These are phyloP conservation scores for Aspergillus calidoustus DNA, from an alignment of 2,329 filamentous ascomycete genomes.

Conservation along the genomic window DNA sequence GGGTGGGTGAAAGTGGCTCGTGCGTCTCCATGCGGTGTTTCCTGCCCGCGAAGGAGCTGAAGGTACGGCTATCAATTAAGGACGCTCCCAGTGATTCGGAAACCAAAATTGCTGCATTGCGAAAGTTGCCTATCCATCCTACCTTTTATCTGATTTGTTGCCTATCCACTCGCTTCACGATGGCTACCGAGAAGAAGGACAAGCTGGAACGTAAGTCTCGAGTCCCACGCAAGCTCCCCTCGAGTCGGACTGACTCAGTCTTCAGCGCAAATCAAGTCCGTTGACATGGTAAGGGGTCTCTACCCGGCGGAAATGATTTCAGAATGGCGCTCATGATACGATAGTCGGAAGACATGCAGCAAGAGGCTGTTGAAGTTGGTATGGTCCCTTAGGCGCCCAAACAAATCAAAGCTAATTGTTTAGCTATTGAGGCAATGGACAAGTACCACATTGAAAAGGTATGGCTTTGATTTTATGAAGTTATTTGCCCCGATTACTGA, in stretches of 20 bases:
- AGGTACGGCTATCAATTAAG: slow-evolving; percentile 11
- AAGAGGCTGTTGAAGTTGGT: slow-evolving; percentile 95
- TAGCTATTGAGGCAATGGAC: slow-evolving; percentile 73
- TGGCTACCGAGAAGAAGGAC: slow-evolving; percentile 63
- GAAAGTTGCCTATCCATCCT: neutral
- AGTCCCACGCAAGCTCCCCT: neutral
- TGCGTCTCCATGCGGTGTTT: slow-evolving; percentile 25
- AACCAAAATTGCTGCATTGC: slow-evolving; percentile 1
- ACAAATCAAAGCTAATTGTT: slow-evolving; percentile 32
- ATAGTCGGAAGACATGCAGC: slow-evolving; percentile 96
- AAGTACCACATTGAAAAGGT: slow-evolving; percentile 76
- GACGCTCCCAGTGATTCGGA: slow-evolving; percentile 10
- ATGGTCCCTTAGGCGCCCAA: slow-evolving; percentile 45
- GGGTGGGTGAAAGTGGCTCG: slow-evolving; percentile 28
- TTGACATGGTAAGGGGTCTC: slow-evolving; percentile 79
- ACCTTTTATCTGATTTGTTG: neutral
- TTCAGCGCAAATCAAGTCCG: slow-evolving; percentile 93
- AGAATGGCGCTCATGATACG: slow-evolving; percentile 20
- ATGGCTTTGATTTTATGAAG: slow-evolving; percentile 11
- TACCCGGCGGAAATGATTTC: slow-evolving; percentile 16
- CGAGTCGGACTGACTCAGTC: slow-evolving; percentile 22
- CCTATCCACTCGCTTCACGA: slow-evolving; percentile 23
- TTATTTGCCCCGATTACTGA: slow-evolving; percentile 3
- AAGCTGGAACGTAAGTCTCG: slow-evolving; percentile 72
- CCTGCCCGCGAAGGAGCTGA: slow-evolving; percentile 8